Conservation (phyloP, 306 rosid species). For the Cucurbita maxima region DNA sequence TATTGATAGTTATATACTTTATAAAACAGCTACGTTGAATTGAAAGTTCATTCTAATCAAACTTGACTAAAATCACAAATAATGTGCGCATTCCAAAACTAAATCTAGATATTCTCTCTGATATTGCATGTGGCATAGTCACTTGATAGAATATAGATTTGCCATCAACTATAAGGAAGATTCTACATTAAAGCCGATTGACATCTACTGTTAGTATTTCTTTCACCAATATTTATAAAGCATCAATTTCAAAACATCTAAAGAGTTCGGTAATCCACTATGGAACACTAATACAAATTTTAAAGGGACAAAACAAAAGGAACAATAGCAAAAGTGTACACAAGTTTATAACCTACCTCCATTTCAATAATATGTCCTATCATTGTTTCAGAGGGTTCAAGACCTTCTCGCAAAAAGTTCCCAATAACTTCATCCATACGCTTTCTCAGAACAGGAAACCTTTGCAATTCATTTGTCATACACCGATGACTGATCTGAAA, state of each 20-base stretch:
- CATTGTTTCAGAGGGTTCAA: slow-evolving; percentile 30
- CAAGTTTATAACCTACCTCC: slow-evolving; percentile 17
- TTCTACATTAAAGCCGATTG: no score
- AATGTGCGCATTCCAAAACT: not conserved
- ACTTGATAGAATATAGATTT: not conserved
- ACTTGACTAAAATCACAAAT: not conserved
- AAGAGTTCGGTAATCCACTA: not conserved
- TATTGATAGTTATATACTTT: not conserved
- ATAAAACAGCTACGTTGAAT: not conserved
- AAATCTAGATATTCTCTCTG: not conserved
- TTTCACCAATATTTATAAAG: not conserved
- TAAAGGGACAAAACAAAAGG: not conserved
- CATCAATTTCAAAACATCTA: not conserved
- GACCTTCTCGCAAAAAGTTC: slow-evolving; percentile 21
- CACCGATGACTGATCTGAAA: slow-evolving; percentile 29
- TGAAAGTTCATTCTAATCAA: not conserved
- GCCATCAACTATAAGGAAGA: no score
- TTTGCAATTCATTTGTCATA: slow-evolving; percentile 17
- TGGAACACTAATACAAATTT: not conserved
- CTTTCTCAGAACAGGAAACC: slow-evolving; percentile 28
- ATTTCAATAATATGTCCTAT: slow-evolving; percentile 29
- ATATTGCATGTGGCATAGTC: not conserved
- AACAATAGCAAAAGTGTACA: not conserved
- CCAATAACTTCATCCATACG: slow-evolving; percentile 22
- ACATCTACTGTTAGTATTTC: not conserved